Evolutionary conservation across 2,329 filamentous ascomycete species (phyloP).

Genomic region (Talaromyces sp.): DNA sequence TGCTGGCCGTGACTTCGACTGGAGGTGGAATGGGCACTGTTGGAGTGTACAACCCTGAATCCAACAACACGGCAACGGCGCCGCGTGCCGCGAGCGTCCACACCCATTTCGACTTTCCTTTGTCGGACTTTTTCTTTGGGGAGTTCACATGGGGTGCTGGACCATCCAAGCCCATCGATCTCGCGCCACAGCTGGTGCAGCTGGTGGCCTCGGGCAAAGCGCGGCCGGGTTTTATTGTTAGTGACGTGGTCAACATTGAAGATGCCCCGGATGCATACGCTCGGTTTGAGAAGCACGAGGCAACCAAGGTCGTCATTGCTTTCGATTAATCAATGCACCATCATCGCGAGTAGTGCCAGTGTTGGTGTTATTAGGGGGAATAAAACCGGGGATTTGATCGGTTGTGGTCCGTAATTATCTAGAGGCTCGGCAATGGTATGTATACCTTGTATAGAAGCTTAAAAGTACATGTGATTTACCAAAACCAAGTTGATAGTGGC

Average conservation of each 20-base stretch:
- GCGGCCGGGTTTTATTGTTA: slow-evolving; percentile 24
- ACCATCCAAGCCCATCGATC: slow-evolving; percentile 9
- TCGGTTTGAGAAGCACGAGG: slow-evolving; percentile 20
- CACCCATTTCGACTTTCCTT: slow-evolving; percentile 13
- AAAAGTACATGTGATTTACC: no score
- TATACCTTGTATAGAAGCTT: no score
- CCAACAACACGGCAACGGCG: slow-evolving; percentile 12
- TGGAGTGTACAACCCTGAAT: slow-evolving; percentile 16
- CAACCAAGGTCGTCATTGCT: slow-evolving; percentile 18
- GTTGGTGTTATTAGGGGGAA: no score
- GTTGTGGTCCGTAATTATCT: no score
- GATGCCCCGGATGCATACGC: slow-evolving; percentile 23
- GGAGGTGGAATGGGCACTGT: slow-evolving; percentile 21
- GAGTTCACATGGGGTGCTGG: slow-evolving; percentile 13
- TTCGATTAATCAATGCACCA: not conserved
- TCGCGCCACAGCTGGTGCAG: slow-evolving; percentile 16
- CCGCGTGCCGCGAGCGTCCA: slow-evolving; percentile 12
- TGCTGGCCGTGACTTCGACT: slow-evolving; percentile 12
- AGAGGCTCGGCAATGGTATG: no score
- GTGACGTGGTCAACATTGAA: slow-evolving; percentile 23
- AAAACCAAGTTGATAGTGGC: no score
- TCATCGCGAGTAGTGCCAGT: no score
- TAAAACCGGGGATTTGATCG: no score
- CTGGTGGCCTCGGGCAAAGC: slow-evolving; percentile 22
- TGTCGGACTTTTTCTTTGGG: slow-evolving; percentile 17